Evolutionary conservation across 805 yeast genomes (phyloP).

Genomic region (Tetrapisispora iriomotensis): DNA sequence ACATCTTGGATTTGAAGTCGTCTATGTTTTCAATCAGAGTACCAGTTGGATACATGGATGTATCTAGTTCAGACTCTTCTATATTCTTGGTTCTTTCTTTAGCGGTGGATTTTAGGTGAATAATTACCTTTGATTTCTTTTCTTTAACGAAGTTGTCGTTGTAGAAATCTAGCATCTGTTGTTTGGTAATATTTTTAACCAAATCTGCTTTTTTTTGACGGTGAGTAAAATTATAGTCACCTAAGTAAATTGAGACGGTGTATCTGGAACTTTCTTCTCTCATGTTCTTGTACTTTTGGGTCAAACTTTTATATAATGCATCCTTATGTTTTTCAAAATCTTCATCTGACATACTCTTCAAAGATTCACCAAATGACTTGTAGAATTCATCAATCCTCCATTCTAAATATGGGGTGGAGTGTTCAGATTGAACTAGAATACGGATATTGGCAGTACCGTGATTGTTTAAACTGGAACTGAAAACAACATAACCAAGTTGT

Average conservation of each 20-base stretch:
- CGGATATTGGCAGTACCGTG: constrained; percentile 54
- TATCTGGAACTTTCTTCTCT: constrained; percentile 61
- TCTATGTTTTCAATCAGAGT: constrained; percentile 36
- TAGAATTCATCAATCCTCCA: constrained; percentile 66
- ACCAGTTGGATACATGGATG: constrained; percentile 40
- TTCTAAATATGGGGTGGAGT: constrained; percentile 62
- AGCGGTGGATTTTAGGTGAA: constrained; percentile 51
- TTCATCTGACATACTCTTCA: constrained; percentile 45
- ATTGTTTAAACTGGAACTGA: constrained; percentile 58
- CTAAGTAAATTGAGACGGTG: constrained; percentile 60
- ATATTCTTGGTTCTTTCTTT: constrained; percentile 10
- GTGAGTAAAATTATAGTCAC: constrained; percentile 66
- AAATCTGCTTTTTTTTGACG: constrained; percentile 47
- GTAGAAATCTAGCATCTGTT: constrained; percentile 50
- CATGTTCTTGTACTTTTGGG: constrained; percentile 67
- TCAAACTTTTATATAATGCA: constrained; percentile 55
- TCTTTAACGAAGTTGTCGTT: constrained; percentile 33
- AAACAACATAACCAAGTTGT: constrained; percentile 91
- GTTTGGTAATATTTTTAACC: constrained; percentile 43
- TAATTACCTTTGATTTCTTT: constrained; percentile 37
- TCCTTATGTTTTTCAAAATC: constrained; percentile 62
- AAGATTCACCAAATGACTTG: constrained; percentile 33
- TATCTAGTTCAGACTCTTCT: constrained; percentile 18
- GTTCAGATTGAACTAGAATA: constrained; percentile 75
- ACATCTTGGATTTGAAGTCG: constrained; percentile 45